Base-by-base conservation (phyloP, 441 rosid species). In the Gossypium laxum region DNA sequence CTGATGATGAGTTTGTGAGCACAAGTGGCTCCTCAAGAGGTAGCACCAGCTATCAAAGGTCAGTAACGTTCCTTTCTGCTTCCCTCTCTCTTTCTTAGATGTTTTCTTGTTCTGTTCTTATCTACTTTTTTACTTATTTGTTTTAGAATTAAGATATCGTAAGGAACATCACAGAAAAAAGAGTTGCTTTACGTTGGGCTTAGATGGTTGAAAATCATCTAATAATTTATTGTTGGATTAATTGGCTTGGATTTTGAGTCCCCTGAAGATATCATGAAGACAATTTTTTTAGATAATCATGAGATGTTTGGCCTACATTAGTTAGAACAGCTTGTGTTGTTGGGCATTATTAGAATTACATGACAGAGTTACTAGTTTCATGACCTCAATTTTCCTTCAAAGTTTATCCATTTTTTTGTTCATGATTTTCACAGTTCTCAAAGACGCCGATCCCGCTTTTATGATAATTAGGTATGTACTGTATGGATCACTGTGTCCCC, bases 11-110 rank as follows among this genome's bases (percentile, higher is more conserved):
- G 59, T 85, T 85, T 76, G 83, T 81, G 67, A 86, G 69, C 77
- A 47, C 90, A 54, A 83, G 75, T 72, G 84, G 80, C 8, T 69
- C 83, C 41, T 82, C 87, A 45, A 86, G 96, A 80, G 79, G 82
- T 76, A 85, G 82, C 81, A 80, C 93, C 71, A 71, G 87, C 75
- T 87, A 81, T 80, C 91, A 82, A 82, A 90, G 98, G 98, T 91
- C 74, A 82, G 82, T 75, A 17, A 18, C 48, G 61, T 52, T 34
- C 74, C 26, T 34, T 75, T 41, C 72, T 19, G 47, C 75, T 71
- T 63, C 58, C 52, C 28, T 60, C 63, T 59, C 68, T 21, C 17
- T 32, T 15, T 73, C 41, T 50, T 12, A 14, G 71, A 15, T 66
- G 3, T 50, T 60, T 17, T 26, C 14, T 60, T 8, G 11, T 7